These are phyloP conservation scores for Naegleria fowleri DNA, from an alignment of 208 protist species.

Conservation along the genomic window DNA sequence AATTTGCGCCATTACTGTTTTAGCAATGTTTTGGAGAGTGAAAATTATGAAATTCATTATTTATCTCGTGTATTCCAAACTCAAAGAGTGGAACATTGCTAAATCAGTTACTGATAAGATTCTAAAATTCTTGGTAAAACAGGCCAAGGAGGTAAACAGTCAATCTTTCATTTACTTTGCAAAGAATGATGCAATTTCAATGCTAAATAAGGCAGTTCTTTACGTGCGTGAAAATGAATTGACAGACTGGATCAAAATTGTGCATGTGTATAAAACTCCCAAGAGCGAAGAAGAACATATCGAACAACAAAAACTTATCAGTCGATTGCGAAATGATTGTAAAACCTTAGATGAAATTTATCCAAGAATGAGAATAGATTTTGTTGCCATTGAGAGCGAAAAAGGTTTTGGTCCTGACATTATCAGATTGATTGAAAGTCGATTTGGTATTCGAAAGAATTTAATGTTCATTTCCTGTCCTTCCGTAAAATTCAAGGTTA, in stretches of 20 bases:
- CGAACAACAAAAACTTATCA: slow-evolving; percentile 8
- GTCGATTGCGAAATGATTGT: slow-evolving; percentile 25
- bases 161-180: slow-evolving; percentile 65
- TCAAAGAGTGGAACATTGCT: not conserved
- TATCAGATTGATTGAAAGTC: slow-evolving; percentile 48
- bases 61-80: slow-evolving; percentile 17
- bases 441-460: slow-evolving; percentile 57
- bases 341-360: slow-evolving; percentile 47
- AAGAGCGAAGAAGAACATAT: slow-evolving; percentile 32
- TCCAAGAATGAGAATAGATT: slow-evolving; percentile 58
- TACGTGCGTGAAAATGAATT: slow-evolving; percentile 70
- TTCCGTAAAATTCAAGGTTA: slow-evolving; percentile 49
- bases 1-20: slow-evolving; percentile 45
- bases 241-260: slow-evolving; percentile 59
- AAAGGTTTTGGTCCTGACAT: slow-evolving; percentile 44
- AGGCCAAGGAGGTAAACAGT: slow-evolving; percentile 48
- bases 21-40: slow-evolving; percentile 54
- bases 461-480: slow-evolving; percentile 72
- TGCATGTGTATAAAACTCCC: slow-evolving; percentile 45
- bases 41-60: slow-evolving; percentile 47
- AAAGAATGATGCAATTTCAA: slow-evolving; percentile 49
- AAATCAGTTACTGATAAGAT: not conserved
- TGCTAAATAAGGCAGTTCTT: slow-evolving; percentile 63
- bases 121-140: slow-evolving; percentile 25
- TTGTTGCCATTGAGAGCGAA: slow-evolving; percentile 41